Evolutionary conservation across 805 yeast genomes (phyloP).

Genomic region (Lipomyces yamadae): DNA sequence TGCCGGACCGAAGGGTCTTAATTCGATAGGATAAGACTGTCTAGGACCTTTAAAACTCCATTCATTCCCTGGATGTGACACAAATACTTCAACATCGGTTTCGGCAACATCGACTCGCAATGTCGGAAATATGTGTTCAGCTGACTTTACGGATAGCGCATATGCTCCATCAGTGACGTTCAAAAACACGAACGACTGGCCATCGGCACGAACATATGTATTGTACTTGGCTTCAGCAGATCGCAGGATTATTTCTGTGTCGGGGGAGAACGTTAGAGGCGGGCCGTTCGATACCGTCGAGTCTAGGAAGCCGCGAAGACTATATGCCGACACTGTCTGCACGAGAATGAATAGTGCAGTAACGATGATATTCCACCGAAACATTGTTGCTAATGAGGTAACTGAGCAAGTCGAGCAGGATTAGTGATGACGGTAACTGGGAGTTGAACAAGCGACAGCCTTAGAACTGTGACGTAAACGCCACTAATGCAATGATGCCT

Average conservation of each 20-base stretch:
- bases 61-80: slow-evolving; percentile 42
- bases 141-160: slow-evolving; percentile 36
- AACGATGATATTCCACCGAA: background rate
- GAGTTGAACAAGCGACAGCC: background rate
- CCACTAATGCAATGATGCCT: background rate
- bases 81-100: slow-evolving; percentile 40
- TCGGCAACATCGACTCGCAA: slow-evolving; percentile 35
- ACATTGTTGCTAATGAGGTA: background rate
- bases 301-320: slow-evolving; percentile 27
- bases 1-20: slow-evolving; percentile 41
- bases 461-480: background rate
- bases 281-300: slow-evolving; percentile 3
- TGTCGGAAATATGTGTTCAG: slow-evolving; percentile 34
- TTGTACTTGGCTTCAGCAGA: slow-evolving; percentile 13
- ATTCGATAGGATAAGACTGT: slow-evolving; percentile 43
- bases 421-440: background rate
- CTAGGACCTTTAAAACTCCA: slow-evolving; percentile 43
- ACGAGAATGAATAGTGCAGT: background rate
- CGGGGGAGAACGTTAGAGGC: slow-evolving; percentile 10
- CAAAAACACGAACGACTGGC: slow-evolving; percentile 38
- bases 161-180: slow-evolving; percentile 42
- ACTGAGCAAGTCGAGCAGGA: background rate
- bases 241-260: slow-evolving; percentile 23
- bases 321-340: slow-evolving; percentile 20
- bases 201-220: slow-evolving; percentile 16